Evolutionary conservation across 345 rosid species (phyloP).

Genomic region (Erysimum cheiranthoides): DNA sequence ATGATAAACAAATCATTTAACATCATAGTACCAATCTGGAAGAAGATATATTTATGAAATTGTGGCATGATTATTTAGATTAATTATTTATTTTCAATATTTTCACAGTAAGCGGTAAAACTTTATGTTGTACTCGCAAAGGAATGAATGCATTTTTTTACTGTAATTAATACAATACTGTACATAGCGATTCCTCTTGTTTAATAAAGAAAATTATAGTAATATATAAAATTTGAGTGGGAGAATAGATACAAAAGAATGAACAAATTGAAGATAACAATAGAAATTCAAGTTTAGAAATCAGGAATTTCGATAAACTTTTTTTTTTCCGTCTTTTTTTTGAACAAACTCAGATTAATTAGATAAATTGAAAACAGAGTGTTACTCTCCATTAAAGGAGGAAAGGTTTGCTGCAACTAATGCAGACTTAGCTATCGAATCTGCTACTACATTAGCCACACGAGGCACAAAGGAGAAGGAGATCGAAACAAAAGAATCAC

Average conservation of each 20-base stretch:
- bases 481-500: too few species aligned
- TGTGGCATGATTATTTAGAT: not conserved
- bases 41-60: not conserved
- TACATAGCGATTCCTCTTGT: not conserved
- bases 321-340: too few species aligned
- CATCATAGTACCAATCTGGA: not conserved
- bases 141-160: not conserved
- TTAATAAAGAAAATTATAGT: not conserved
- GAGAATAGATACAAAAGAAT: not conserved
- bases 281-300: not conserved
- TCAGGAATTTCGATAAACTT: not conserved
- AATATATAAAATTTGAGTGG: not conserved
- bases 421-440: too few species aligned
- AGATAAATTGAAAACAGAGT: too few species aligned
- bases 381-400: too few species aligned
- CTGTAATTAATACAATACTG: not conserved
- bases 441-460: too few species aligned
- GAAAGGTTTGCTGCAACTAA: too few species aligned
- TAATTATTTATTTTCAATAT: not conserved
- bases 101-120: not conserved
- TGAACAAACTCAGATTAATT: too few species aligned
- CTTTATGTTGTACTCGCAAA: not conserved
- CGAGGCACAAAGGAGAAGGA: too few species aligned
- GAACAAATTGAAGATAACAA: not conserved
- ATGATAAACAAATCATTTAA: slow-evolving; percentile 7